A percentile compares a stretch with the other conserved stretches of the same genome.
Conservation (phyloP, 1,284 basidiomycete genomes). For the Naganishia cerealis region DNA sequence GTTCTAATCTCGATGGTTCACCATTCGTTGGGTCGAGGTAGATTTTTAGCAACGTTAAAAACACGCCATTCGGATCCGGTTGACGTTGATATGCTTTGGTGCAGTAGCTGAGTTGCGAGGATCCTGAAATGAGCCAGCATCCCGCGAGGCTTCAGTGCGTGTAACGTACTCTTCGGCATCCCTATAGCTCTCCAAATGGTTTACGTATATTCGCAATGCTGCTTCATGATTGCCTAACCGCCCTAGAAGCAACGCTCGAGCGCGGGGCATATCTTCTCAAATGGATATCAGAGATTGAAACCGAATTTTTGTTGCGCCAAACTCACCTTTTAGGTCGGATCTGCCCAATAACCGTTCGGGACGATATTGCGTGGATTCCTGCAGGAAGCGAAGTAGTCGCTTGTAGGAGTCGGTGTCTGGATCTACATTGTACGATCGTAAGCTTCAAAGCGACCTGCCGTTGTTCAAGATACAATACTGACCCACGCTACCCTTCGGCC, state of each 20-base stretch:
- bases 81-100: constrained; percentile 67
- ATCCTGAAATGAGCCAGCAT: constrained; percentile 10
- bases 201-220: constrained; percentile 88
- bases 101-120: constrained; percentile 68
- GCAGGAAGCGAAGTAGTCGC: constrained; percentile 76
- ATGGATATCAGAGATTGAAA: constrained; percentile 9
- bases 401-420: constrained; percentile 57
- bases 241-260: constrained; percentile 84
- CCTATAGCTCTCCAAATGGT: constrained; percentile 72
- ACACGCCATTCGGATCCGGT: constrained; percentile 67
- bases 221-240: constrained; percentile 86
- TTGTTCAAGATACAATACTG: constrained; percentile 38
- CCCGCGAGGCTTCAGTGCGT: neutral
- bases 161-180: constrained; percentile 81
- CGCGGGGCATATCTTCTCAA: constrained; percentile 72
- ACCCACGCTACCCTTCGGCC: constrained; percentile 64
- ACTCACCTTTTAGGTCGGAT: constrained; percentile 70
- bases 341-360: constrained; percentile 76
- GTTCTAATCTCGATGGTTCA: constrained; percentile 60
- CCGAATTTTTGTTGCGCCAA: neutral
- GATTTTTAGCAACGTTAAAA: constrained; percentile 78
- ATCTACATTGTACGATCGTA: constrained; percentile 34
- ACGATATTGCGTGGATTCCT: constrained; percentile 69
- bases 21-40: constrained; percentile 70
- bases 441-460: neutral